Base-by-base conservation (phyloP, 1,284 basidiomycete species). In the Leccinum solheimii region DNA sequence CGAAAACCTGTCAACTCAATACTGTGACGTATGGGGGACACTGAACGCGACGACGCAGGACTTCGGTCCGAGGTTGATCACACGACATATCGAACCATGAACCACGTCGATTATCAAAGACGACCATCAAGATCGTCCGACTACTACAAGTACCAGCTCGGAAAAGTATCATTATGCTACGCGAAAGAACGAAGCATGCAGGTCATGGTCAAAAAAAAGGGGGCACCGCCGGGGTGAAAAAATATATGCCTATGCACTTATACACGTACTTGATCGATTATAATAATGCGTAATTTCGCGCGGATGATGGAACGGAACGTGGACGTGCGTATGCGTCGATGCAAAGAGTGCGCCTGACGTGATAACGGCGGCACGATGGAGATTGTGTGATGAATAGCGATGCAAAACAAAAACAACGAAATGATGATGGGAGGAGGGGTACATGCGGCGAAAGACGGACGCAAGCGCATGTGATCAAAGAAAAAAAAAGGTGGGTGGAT, bases 201-300 rank as follows among this genome's bases (percentile, higher is more conserved):
- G 26, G 19, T 43, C 66, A 65, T 56, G 67, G 59, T 58, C 55
- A 58, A 48, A 58, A 48, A 48, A 60, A 23, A 4, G n/a, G 7
- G 26, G 67, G 67, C 69, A 21, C 68, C 73, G 66, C 64, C 69
- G 51, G 62, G n/a, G 27, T 23, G 27, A 52, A 52, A 51, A 52
- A 55, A 50, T 48, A 48, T 48, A 57, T 30, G 60, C 69, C 72
- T 68, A 75, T 70, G 66, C 63, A 66, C 61, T 38, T 61, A 60
- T 67, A 63, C 55, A 53, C 60, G 62, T 71, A 64, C 50, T 55
- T 55, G 63, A 48, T 60, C 57, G 48, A 75, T 74, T 72, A 72
- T 74, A 73, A 72, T 75, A 74, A 72, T 64, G 67, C 61, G 58
- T 66, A 43, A 45, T 72, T 64, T 64, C 49, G 62, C 62, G 60